phyloP scores from a whole-genome alignment of 2,329 filamentous ascomycete genomes.

The Clonostachys sp. region DNA sequence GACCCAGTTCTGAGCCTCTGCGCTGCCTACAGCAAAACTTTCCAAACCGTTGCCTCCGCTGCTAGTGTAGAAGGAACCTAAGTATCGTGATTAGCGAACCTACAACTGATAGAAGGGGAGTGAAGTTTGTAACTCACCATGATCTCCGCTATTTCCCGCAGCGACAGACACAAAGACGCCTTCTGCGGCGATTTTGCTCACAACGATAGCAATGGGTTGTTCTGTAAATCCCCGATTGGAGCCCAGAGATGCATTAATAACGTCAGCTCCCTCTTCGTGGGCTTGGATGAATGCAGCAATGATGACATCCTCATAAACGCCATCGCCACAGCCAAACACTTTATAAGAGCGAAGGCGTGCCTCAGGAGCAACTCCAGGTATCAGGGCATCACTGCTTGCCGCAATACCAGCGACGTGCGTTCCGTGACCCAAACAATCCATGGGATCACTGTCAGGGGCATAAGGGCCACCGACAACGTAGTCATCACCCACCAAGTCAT shows the following conservation, averaged over 20 bases:
- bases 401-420: constrained; percentile 60
- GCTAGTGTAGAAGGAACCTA: no score
- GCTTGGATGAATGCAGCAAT: constrained; percentile 56
- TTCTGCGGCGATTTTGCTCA: constrained; percentile 46
- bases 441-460: constrained; percentile 44
- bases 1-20: no score
- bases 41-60: no score
- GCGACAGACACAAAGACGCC: constrained; percentile 48
- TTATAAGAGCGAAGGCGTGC: constrained; percentile 52
- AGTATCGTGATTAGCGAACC: no score
- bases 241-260: constrained; percentile 53
- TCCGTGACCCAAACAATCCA: constrained; percentile 54
- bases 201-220: constrained; percentile 42
- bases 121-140: constrained; percentile 31
- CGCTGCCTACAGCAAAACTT: no score
- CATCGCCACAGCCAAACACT: constrained; percentile 51
- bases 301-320: constrained; percentile 48
- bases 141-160: constrained; percentile 42
- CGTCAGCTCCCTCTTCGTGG: constrained; percentile 53
- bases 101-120: no score
- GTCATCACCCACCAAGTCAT: constrained; percentile 55
- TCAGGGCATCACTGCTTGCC: constrained; percentile 47
- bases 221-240: constrained; percentile 45
- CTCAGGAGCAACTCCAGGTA: constrained; percentile 53
- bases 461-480: constrained; percentile 35